Conservation (phyloP, 2,329 filamentous ascomycete species). For the Aspergillus texensis region DNA sequence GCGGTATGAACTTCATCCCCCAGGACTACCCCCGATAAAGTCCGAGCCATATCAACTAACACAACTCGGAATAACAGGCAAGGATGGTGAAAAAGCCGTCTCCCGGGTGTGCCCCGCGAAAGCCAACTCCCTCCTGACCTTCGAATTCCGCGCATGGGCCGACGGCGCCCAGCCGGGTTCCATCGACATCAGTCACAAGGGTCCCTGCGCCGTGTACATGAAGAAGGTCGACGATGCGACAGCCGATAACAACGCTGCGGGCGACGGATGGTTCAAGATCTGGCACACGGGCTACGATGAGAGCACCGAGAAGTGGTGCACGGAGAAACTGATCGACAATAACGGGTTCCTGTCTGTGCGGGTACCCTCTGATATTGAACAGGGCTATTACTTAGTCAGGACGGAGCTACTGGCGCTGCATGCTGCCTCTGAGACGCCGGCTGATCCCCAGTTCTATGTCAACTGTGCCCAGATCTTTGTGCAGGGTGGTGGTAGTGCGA, state of each 20-base stretch:
- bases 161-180: conserved; percentile 57
- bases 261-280: conserved; percentile 78
- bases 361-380: conserved; percentile 63
- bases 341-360: conserved; percentile 65
- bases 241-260: conserved; percentile 54
- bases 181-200: conserved; percentile 65
- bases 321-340: conserved; percentile 66
- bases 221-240: conserved; percentile 66
- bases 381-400: conserved; percentile 71
- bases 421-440: conserved; percentile 54
- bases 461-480: conserved; percentile 74
- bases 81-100: conserved; percentile 53
- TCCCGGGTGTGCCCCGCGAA: conserved; percentile 49
- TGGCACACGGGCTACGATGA: conserved; percentile 69
- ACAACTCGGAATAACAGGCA: conserved; percentile 34
- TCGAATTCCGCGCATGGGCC: conserved; percentile 67
- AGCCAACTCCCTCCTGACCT: conserved; percentile 62
- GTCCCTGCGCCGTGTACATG: conserved; percentile 73
- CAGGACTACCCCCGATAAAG: no score
- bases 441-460: conserved; percentile 71
- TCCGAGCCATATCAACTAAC: not conserved
- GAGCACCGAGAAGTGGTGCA: conserved; percentile 65
- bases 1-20: conserved; percentile 55
- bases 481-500: conserved; percentile 50
- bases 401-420: conserved; percentile 72